These are phyloP conservation scores for Gelatoporia subvermispora DNA, from an alignment of 768 basidiomycete species.

Conservation along the genomic window DNA sequence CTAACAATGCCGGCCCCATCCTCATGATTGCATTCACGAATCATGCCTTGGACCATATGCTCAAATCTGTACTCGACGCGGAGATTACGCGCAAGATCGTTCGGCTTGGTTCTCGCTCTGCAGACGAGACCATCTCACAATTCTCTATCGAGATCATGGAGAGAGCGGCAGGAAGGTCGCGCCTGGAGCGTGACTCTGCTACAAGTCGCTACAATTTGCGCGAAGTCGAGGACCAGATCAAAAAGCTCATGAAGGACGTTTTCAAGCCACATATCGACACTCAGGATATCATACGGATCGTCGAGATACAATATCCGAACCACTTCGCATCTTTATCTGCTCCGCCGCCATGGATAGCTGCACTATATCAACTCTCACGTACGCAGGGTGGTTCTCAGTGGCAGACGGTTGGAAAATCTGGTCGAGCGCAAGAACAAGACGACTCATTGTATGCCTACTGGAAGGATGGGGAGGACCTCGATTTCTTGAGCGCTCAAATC, in stretches of 20 bases:
- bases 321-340: conserved; percentile 36
- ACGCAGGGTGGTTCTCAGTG: conserved; percentile 8
- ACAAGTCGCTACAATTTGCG: conserved; percentile 26
- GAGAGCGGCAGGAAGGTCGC: conserved; percentile 34
- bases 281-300: conserved; percentile 35
- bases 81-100: conserved; percentile 59
- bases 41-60: conserved; percentile 73
- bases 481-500: conserved; percentile 30
- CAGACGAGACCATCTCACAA: conserved; percentile 54
- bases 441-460: conserved; percentile 46
- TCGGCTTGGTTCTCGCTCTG: conserved; percentile 62
- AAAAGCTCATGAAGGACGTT: conserved; percentile 39
- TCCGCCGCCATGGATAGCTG: conserved; percentile 46
- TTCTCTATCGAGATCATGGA: conserved; percentile 62
- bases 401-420: conserved; percentile 10
- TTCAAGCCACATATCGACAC: conserved; percentile 30
- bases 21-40: conserved; percentile 67
- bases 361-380: conserved; percentile 1
- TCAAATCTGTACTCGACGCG: conserved; percentile 59
- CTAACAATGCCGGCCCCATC: conserved; percentile 34
- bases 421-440: conserved; percentile 18
- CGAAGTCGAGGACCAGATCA: conserved; percentile 41
- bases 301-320: conserved; percentile 43
- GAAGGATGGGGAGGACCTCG: conserved; percentile 41
- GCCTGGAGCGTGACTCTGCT: conserved; percentile 29